A percentile compares a stretch with the other conserved stretches of the same genome.
Evolutionary conservation across 768 basidiomycete species (phyloP).

Genomic region (Boletus edulis): DNA sequence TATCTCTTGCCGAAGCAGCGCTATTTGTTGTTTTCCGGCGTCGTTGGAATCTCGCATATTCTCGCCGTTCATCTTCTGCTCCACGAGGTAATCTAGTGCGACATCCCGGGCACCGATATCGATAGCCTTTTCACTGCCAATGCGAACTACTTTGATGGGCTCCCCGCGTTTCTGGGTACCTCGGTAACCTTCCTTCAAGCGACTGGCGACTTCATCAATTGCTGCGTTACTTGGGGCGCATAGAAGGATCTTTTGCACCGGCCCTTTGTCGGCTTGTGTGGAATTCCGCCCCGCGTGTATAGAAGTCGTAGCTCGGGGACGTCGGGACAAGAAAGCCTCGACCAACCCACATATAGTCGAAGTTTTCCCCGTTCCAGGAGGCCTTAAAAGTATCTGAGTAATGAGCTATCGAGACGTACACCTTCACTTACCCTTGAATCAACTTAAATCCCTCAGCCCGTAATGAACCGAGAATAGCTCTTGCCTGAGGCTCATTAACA

Average conservation of each 20-base stretch:
- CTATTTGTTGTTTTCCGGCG: conserved; percentile 56
- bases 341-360: conserved; percentile 97
- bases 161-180: conserved; percentile 50
- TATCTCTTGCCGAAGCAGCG: conserved; percentile 60
- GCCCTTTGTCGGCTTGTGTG: conserved; percentile 39
- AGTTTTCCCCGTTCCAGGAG: conserved; percentile 98
- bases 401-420: neutral
- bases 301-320: conserved; percentile 45
- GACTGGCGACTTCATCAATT: conserved; percentile 91
- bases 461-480: conserved; percentile 78
- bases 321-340: conserved; percentile 69
- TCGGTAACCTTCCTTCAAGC: conserved; percentile 78
- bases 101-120: conserved; percentile 81
- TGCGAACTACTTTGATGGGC: conserved; percentile 83
- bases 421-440: conserved; percentile 83
- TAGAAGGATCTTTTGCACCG: conserved; percentile 73
- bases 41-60: conserved; percentile 45
- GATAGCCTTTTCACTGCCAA: conserved; percentile 75
- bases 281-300: conserved; percentile 47
- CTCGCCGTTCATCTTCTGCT: conserved; percentile 58
- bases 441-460: conserved; percentile 75
- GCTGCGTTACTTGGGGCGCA: conserved; percentile 99
- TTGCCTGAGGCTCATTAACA: conserved; percentile 94
- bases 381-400: conserved; percentile 45
- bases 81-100: conserved; percentile 83